phyloP scores from a whole-genome alignment of 768 basidiomycete species.

The Termitomyces sp. region DNA sequence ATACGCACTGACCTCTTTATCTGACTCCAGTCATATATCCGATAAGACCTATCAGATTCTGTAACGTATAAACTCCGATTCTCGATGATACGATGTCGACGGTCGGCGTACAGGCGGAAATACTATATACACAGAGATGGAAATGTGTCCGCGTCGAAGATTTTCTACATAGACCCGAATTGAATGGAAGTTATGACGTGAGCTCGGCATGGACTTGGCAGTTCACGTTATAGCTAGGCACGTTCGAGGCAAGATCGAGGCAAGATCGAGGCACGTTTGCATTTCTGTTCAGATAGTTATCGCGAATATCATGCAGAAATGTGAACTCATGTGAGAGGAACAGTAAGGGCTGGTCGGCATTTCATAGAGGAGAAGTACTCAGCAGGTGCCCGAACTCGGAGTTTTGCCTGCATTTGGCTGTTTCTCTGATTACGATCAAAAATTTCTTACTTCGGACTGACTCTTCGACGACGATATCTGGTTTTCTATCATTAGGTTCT shows the following conservation, averaged over 20 bases:
- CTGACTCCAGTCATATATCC: not conserved
- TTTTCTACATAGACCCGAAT: not conserved
- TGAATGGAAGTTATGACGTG: conserved; percentile 1
- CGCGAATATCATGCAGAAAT: not conserved
- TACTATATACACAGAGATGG: not conserved
- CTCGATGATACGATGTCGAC: not conserved
- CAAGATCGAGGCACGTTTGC: conserved; percentile 1
- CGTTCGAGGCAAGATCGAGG: not conserved
- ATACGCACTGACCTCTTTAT: not conserved
- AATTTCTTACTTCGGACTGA: not conserved
- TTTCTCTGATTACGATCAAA: not conserved
- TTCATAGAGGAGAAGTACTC: not conserved
- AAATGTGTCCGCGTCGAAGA: not conserved
- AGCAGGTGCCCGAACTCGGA: not conserved
- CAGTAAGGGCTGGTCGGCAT: not conserved
- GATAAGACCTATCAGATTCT: not conserved
- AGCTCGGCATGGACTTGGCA: not conserved
- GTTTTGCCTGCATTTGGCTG: not conserved
- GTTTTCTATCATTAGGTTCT: not conserved
- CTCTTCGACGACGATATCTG: not conserved
- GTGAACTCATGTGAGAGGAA: not conserved
- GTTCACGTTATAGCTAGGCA: not conserved
- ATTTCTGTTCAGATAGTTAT: not conserved
- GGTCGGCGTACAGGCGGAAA: not conserved
- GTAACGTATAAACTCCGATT: not conserved